Percentiles rank a stretch among this genome's conserved stretches.
Evolutionary conservation across 345 rosid species (phyloP).

Genomic region (Citrus inodora): DNA sequence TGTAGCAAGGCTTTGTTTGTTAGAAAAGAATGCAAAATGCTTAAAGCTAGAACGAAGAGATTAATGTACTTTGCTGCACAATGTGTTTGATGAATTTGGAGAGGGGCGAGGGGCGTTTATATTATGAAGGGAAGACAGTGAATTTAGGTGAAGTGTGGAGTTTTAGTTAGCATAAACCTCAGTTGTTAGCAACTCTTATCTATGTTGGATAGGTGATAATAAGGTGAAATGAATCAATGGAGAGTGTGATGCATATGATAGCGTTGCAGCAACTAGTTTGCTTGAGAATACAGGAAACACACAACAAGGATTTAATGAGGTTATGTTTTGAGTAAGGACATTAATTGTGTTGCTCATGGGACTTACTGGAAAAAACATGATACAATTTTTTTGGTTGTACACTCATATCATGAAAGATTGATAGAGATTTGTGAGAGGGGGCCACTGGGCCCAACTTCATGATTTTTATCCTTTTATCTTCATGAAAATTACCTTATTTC

Average conservation of each 20-base stretch:
- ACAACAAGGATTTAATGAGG: constrained; percentile 18
- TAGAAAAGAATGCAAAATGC: background rate
- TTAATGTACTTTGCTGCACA: background rate
- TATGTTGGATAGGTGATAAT: background rate
- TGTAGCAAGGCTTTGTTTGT: background rate
- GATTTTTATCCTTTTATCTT: constrained; percentile 3
- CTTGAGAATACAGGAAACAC: constrained; percentile 40
- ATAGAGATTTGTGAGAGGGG: background rate
- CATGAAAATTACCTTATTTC: background rate
- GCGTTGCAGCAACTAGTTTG: constrained; percentile 38
- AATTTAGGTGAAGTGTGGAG: constrained; percentile 1
- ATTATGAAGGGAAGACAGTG: background rate
- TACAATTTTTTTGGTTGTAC: background rate
- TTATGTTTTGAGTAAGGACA: constrained; percentile 9
- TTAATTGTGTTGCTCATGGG: background rate
- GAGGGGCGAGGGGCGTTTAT: background rate
- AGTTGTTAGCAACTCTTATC: constrained; percentile 18
- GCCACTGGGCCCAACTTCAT: background rate
- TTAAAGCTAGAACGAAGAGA: background rate
- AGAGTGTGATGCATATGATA: background rate
- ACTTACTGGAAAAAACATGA: background rate
- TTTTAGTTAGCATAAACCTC: constrained; percentile 8
- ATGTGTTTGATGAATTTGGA: constrained; percentile 3
- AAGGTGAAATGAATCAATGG: constrained; percentile 4
- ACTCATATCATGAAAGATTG: background rate